Conservation (phyloP, 2,329 filamentous ascomycete species). For the Colletotrichum kahawae region DNA sequence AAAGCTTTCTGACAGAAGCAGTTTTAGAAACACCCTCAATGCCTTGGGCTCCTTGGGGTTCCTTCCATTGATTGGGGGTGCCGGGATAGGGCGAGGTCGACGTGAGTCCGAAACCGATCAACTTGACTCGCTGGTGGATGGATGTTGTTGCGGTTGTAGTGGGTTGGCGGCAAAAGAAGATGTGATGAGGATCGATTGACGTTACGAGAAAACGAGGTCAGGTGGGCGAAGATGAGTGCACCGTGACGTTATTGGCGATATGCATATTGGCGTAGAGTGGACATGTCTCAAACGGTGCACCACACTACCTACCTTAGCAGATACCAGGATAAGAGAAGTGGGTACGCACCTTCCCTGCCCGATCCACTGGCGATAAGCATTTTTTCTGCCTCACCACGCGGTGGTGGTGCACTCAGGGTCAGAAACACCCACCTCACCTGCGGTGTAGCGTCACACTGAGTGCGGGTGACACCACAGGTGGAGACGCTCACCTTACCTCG, state of each 20-base stretch:
- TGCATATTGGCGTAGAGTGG: background rate
- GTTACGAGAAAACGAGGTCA: background rate
- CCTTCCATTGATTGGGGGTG: background rate
- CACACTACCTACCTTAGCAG: background rate
- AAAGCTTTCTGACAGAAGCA: conserved; percentile 22
- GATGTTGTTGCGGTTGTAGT: background rate
- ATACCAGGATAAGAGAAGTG: background rate
- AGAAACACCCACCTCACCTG: background rate
- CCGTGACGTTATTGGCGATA: background rate
- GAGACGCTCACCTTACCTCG: background rate
- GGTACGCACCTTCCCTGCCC: background rate
- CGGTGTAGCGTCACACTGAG: background rate
- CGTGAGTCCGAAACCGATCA: background rate
- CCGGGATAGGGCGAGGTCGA: background rate
- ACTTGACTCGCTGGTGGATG: background rate
- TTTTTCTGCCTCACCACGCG: background rate
- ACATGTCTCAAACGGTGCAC: background rate
- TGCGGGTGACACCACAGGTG: background rate
- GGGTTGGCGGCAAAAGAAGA: background rate
- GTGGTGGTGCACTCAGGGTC: background rate
- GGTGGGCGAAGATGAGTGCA: background rate
- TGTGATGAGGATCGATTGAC: background rate
- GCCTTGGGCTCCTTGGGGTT: background rate
- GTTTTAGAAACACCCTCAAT: conserved; percentile 18
- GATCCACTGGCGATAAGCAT: background rate